Evolutionary conservation across 768 basidiomycete genomes (phyloP).

Genomic region (Butyriboletus loyo): DNA sequence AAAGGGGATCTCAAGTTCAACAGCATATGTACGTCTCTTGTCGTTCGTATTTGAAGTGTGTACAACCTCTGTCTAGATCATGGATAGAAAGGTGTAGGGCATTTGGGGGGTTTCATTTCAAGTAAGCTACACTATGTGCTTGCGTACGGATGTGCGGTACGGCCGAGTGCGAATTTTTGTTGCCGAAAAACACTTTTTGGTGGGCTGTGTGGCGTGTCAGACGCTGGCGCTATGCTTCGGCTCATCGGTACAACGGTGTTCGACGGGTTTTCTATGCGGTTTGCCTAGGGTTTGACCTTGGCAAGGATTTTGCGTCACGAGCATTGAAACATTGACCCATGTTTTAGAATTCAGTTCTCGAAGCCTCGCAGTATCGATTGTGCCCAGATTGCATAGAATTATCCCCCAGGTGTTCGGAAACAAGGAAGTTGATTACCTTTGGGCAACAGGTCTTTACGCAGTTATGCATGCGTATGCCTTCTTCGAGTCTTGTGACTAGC

Average conservation of each 20-base stretch:
- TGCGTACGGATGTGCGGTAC: not conserved
- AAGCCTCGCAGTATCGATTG: not conserved
- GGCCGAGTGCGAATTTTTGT: not conserved
- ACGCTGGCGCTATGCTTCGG: not conserved
- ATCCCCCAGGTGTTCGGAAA: not conserved
- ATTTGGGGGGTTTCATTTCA: not conserved
- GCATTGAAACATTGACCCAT: too few relatives aligned
- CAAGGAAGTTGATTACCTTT: not conserved
- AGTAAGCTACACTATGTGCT: not conserved
- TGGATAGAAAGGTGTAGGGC: conserved; percentile 19
- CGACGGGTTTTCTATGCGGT: not conserved
- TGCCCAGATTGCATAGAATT: not conserved
- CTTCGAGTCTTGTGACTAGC: not conserved
- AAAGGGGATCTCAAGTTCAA: conserved; percentile 42
- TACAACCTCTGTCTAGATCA: conserved; percentile 12
- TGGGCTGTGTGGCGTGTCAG: not conserved
- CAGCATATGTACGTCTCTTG: conserved; percentile 21
- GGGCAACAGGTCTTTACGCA: not conserved
- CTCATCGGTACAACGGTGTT: not conserved
- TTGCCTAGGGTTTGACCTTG: not conserved
- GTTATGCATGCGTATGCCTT: not conserved
- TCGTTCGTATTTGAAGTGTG: not conserved
- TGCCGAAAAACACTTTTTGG: not conserved
- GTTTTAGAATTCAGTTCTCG: not conserved
- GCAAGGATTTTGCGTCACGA: not conserved